Percentiles rank a stretch among this genome's conserved stretches.
Evolutionary conservation across 805 yeast species (phyloP).

Genomic region (Starmerella apicola): DNA sequence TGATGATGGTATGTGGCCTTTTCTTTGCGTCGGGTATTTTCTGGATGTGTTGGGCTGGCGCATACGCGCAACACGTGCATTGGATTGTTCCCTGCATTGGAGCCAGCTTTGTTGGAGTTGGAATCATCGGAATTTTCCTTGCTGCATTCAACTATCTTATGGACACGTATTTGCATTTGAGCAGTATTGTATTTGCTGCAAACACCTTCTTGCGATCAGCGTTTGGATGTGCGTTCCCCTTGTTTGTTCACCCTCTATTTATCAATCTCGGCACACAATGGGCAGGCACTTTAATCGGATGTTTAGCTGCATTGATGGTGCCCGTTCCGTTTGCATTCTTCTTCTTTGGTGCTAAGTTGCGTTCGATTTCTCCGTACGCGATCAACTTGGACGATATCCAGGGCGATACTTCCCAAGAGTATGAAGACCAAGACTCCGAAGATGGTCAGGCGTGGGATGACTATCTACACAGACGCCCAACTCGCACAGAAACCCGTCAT

Average conservation of each 20-base stretch:
- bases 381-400: conserved; percentile 22
- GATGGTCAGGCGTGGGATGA: too few relatives aligned
- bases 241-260: conserved; percentile 64
- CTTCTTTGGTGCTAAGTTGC: conserved; percentile 43
- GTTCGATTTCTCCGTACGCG: conserved; percentile 50
- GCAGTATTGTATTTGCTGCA: conserved; percentile 70
- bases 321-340: conserved; percentile 61
- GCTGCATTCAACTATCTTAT: conserved; percentile 60
- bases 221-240: conserved; percentile 59
- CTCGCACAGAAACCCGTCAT: too few relatives aligned
- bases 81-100: conserved; percentile 73
- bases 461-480: too few relatives aligned
- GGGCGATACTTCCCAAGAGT: not conserved
- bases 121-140: conserved; percentile 54
- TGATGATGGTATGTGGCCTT: conserved; percentile 61
- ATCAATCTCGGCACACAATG: conserved; percentile 55
- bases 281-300: conserved; percentile 65
- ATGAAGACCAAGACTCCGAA: not conserved
- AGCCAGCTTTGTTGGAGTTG: conserved; percentile 54
- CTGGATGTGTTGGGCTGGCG: conserved; percentile 86
- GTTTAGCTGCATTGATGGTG: conserved; percentile 42
- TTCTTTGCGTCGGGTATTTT: conserved; percentile 65
- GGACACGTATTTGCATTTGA: conserved; percentile 55
- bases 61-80: conserved; percentile 54
- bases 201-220: conserved; percentile 58